Base-by-base conservation (phyloP, 2,329 filamentous ascomycete species). In the Hypoxylon sp. region DNA sequence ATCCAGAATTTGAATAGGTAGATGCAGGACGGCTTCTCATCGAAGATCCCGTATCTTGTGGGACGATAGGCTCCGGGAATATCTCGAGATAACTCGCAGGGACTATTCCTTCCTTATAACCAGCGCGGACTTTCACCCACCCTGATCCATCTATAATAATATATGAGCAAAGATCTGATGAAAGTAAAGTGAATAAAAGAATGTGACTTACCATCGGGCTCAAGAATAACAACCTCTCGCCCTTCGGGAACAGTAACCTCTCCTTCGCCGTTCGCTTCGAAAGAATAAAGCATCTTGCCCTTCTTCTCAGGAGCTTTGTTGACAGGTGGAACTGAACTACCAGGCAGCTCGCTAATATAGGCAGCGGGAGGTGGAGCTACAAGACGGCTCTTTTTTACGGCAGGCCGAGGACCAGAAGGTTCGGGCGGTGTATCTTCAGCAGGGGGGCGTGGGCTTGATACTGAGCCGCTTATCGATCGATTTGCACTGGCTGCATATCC, bases 201-300 rank as follows among this genome's bases (percentile, higher is more conserved):
- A 8, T n/a, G 37, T 22, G 35, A 84, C 90, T 84, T 88, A 97
- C 94, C 94, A 82, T 99, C 97, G 17, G 93, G 89, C 78, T 98
- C 94, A 3, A 98, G 75, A 48, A 98, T 86, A 0, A 84, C 83
- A 31, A 99, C 87, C 8, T 97, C 91, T 59, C 90, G 88, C 11
- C 93, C 94, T 73, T 97, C 95, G 3, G 89, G 81, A 0, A 97
- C 90, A 0, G 89, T 90, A 13, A 98, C 81, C 79, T 99, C 96
- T 5, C 94, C 95, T 0, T 92, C 90, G 1, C 91, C 92, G 59
- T 85, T 91, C 8, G 91, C 92, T 70, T 97, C 91, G 75, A 98
- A 99, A 0, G 88, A 75, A 77, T 98, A 99, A 0, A 98, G 74
- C 94, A 98, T 97, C 80, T 91, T 97, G 52, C 92, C 95, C 78